phyloP scores from a whole-genome alignment of 176 grass and related monocot genomes.

The Musa acuminata region DNA sequence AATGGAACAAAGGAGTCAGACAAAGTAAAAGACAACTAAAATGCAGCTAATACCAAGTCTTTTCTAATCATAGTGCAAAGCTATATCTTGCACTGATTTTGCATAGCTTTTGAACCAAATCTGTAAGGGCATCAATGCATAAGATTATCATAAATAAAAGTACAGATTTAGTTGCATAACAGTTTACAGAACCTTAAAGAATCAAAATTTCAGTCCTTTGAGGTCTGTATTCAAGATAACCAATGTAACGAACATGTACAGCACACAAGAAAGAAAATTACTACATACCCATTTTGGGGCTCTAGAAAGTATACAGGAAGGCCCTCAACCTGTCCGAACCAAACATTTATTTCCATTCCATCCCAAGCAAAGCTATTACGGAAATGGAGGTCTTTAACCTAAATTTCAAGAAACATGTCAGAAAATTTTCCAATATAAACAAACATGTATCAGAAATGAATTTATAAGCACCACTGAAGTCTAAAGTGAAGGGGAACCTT shows the following conservation, averaged over 20 bases:
- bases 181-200: no score
- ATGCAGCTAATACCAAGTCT: no score
- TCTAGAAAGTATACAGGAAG: slow-evolving; percentile 93
- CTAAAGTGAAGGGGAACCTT: no score
- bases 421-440: not conserved
- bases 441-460: not conserved
- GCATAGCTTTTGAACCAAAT: no score
- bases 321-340: slow-evolving; percentile 82
- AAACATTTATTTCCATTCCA: slow-evolving; percentile 85
- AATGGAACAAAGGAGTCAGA: no score
- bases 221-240: not conserved
- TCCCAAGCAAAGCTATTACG: slow-evolving; percentile 54
- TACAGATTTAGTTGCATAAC: no score
- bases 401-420: slow-evolving; percentile 21
- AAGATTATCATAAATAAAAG: no score
- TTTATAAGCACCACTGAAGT: not conserved
- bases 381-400: slow-evolving; percentile 86
- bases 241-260: slow-evolving; percentile 6
- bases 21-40: no score
- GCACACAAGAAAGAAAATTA: not conserved
- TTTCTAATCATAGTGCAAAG: no score
- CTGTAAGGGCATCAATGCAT: no score
- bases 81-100: no score
- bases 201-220: no score
- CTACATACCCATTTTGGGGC: slow-evolving; percentile 79